Percentiles rank a stretch among this genome's conserved stretches.
phyloP scores from a whole-genome alignment of 345 rosid genomes.

The Microthlaspi erraticum region DNA sequence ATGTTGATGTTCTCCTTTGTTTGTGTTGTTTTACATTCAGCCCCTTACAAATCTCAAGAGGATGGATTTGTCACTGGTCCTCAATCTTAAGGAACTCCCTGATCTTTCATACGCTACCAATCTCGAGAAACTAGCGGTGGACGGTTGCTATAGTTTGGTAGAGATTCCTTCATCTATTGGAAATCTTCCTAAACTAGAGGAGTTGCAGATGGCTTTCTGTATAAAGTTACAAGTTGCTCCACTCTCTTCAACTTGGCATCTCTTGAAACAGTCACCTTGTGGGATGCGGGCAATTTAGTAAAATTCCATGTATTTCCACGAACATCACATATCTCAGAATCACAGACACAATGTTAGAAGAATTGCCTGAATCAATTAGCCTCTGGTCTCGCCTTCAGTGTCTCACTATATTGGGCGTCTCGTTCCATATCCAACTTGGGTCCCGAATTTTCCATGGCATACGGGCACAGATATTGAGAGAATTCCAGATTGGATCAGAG shows the following conservation, averaged over 20 bases:
- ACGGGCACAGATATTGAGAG: no score
- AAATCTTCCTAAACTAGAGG: not conserved
- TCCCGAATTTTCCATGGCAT: no score
- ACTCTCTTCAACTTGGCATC: not conserved
- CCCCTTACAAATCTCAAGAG: not conserved
- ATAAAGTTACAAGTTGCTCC: not conserved
- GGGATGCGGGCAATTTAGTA: not conserved
- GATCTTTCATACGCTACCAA: no score
- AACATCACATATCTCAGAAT: not conserved
- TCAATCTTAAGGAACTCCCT: no score
- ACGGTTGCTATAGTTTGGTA: not conserved
- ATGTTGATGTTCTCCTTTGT: not conserved
- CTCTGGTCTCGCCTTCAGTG: not conserved
- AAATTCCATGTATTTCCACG: not conserved
- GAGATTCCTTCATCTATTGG: not conserved
- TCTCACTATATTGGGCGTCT: no score
- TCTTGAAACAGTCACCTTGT: not conserved
- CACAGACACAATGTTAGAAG: not conserved
- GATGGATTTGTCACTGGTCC: no score
- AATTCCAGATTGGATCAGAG: no score
- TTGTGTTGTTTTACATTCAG: not conserved
- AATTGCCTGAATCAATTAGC: not conserved
- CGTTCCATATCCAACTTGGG: no score
- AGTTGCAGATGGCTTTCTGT: no score
- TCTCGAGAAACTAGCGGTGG: no score